These are phyloP conservation scores for Aspergillus bertholletiae DNA, from an alignment of 495 filamentous ascomycete genomes.

Conservation along the genomic window DNA sequence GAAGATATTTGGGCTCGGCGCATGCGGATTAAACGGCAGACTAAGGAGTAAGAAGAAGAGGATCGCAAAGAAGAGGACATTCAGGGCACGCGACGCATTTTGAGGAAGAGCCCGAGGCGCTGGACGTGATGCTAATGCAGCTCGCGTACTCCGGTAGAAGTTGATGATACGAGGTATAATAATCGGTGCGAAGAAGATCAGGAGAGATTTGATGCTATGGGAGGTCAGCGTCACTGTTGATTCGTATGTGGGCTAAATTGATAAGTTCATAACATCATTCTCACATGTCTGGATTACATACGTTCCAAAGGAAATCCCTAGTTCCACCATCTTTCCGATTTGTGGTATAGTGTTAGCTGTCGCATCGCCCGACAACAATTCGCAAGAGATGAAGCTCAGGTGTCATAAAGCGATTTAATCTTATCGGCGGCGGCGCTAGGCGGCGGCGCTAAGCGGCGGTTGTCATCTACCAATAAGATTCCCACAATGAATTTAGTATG, in stretches of 20 bases:
- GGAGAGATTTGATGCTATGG: constrained; percentile 67
- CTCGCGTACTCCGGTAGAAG: constrained; percentile 64
- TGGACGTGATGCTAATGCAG: constrained; percentile 54
- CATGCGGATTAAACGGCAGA: constrained; percentile 65
- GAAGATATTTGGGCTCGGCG: constrained; percentile 72
- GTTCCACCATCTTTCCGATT: constrained; percentile 25
- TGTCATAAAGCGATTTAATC: neutral
- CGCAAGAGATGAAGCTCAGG: constrained; percentile 7
- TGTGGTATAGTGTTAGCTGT: neutral
- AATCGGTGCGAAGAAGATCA: constrained; percentile 83
- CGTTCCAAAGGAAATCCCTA: constrained; percentile 34
- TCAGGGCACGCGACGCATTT: constrained; percentile 47
- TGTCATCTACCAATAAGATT: constrained; percentile 3
- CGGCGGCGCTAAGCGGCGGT: neutral
- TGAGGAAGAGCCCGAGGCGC: constrained; percentile 46
- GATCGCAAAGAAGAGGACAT: constrained; percentile 57
- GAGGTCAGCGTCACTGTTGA: neutral
- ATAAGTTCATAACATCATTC: no score
- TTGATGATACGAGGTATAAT: constrained; percentile 68
- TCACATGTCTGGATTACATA: constrained; percentile 16
- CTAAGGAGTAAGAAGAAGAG: constrained; percentile 58
- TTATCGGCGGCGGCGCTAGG: neutral
- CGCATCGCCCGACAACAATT: constrained; percentile 4
- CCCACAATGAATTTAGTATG: neutral
- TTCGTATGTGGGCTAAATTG: no score